A percentile compares a stretch with the other conserved stretches of the same genome.
Conservation (phyloP, 805 yeast species). For the Saturnispora sanitii region DNA sequence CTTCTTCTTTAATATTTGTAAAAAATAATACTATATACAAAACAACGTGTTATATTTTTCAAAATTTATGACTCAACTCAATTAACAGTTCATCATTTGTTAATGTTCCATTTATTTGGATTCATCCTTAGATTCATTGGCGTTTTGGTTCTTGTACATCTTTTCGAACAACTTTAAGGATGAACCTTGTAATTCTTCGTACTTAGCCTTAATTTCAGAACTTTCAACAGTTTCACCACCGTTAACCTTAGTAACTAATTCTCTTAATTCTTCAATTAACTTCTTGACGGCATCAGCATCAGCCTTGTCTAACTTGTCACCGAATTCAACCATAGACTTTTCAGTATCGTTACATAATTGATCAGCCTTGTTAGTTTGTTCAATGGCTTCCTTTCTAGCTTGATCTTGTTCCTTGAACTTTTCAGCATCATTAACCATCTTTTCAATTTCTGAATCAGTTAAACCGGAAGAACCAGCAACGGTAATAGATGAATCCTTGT, state of each 20-base stretch:
- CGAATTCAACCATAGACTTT: slow-evolving; percentile 69
- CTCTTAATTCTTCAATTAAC: slow-evolving; percentile 51
- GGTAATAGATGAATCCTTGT: slow-evolving; percentile 65
- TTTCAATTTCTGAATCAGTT: slow-evolving; percentile 56
- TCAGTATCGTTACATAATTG: slow-evolving; percentile 82
- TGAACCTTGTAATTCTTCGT: slow-evolving; percentile 66
- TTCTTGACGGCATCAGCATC: slow-evolving; percentile 42
- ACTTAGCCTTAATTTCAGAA: slow-evolving; percentile 55
- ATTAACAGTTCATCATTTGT: neutral
- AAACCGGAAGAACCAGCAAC: slow-evolving; percentile 64
- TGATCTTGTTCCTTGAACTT: slow-evolving; percentile 52
- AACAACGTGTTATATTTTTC: neutral
- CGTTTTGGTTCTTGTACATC: slow-evolving; percentile 37
- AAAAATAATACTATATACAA: neutral
- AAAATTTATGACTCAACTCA: neutral
- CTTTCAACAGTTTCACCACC: slow-evolving; percentile 42
- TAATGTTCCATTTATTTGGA: slow-evolving; percentile 8
- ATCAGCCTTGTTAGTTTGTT: slow-evolving; percentile 70
- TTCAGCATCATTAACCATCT: slow-evolving; percentile 57
- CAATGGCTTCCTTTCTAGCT: slow-evolving; percentile 48
- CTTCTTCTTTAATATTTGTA: slow-evolving; percentile 8
- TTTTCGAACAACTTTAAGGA: slow-evolving; percentile 71
- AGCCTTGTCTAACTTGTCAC: slow-evolving; percentile 44
- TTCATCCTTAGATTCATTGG: slow-evolving; percentile 13
- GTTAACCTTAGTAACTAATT: slow-evolving; percentile 50